phyloP scores from a whole-genome alignment of 192 early-diverging fungal species.

The Mortierella alpina region DNA sequence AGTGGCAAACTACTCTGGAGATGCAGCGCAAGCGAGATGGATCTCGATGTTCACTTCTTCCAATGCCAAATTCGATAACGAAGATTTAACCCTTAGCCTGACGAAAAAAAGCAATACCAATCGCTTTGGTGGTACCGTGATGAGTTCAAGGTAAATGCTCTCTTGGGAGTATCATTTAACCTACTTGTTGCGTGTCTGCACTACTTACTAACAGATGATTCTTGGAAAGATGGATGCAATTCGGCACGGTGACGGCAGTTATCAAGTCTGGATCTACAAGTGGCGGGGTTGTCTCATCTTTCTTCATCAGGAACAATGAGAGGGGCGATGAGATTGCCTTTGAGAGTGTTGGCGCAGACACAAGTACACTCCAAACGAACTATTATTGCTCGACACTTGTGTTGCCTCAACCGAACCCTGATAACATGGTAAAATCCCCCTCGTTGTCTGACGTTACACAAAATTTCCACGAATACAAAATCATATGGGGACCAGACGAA shows the following conservation, averaged over 20 bases:
- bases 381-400: conserved; percentile 61
- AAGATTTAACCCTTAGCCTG: too few relatives aligned
- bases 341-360: conserved; percentile 69
- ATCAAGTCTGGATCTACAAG: conserved; percentile 59
- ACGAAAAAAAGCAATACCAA: too few relatives aligned
- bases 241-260: conserved; percentile 66
- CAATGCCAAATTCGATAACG: too few relatives aligned
- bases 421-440: conserved; percentile 55
- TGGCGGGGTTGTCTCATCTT: conserved; percentile 69
- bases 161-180: too few relatives aligned
- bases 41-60: too few relatives aligned
- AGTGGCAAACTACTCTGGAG: too few relatives aligned
- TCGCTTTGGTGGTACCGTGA: too few relatives aligned
- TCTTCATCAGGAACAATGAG: conserved; percentile 57
- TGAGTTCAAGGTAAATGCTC: too few relatives aligned
- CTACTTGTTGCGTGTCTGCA: too few relatives aligned
- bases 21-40: too few relatives aligned
- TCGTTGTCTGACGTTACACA: conserved; percentile 52
- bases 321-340: conserved; percentile 73
- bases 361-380: conserved; percentile 67
- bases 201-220: too few relatives aligned
- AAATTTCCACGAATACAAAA: conserved; percentile 64
- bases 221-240: too few relatives aligned
- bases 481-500: conserved; percentile 68
- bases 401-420: conserved; percentile 60